Base-by-base conservation (phyloP, 129 eudicot genomes). In the Calendula officinalis region DNA sequence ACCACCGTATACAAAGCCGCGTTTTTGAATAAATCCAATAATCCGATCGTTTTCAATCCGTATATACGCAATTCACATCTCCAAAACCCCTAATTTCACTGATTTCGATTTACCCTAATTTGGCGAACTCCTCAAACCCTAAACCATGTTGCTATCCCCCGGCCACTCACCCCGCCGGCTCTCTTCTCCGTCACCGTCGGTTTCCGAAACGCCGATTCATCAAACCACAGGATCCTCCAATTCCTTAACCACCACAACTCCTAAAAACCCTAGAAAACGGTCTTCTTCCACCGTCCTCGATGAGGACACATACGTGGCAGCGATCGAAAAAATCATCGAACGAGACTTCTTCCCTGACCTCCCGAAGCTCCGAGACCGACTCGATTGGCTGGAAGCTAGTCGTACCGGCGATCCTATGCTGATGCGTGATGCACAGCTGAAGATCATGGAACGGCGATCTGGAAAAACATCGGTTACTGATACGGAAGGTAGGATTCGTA, bases 301-400 rank as follows among this genome's bases (percentile, higher is more conserved):
- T 60, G 98, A 91, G 63, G 98, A 91, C 67, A 62, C 81, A 0
- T 91, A 91, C 56, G 98, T 84, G 0, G 98, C 98, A 3, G 86
- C 98, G 7, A 87, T 91, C 27, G 98, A 91, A 74, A 91, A 83
- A 52, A 91, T 91, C 8, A 85, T 91, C 52, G 96, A 91, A 75
- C 91, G 98, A 0, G 98, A 91, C 59, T 91, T 73, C 83, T 91
- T 91, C 78, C 98, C 98, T 0, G 98, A 91, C 38, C 83, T 91
- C 16, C 96, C 96, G 4, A 87, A 87, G 78, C 96, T 91, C 39
- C 84, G 90, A 0, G 98, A 91, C 72, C 98, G 98, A 14, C 84
- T 91, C 58, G 98, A 91, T 33, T 91, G 94, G 98, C 81, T 91
- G 3, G 84, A 87, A 50, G 98, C 98, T 2, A 81, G 83, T 3